phyloP scores from a whole-genome alignment of 768 basidiomycete genomes.

The Kwoniella botswanensis region DNA sequence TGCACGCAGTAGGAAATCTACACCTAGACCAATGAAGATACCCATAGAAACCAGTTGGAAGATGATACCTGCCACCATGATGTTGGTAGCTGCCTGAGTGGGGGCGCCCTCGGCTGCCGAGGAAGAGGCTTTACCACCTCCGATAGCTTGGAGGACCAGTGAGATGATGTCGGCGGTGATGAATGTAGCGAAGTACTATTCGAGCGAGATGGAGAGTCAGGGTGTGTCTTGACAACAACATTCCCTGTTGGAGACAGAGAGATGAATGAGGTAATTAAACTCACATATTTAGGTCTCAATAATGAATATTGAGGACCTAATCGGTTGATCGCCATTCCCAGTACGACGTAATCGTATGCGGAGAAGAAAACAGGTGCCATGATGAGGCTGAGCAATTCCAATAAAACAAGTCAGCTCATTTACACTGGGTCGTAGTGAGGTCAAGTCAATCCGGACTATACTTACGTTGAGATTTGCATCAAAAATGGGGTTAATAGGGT shows the following conservation, averaged over 20 bases:
- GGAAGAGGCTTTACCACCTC: slow-evolving; percentile 44
- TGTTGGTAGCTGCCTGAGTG: slow-evolving; percentile 50
- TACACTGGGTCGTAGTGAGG: neutral
- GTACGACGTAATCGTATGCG: slow-evolving; percentile 43
- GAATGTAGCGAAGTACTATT: slow-evolving; percentile 54
- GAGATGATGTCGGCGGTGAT: slow-evolving; percentile 52
- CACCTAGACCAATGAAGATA: slow-evolving; percentile 45
- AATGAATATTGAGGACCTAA: slow-evolving; percentile 38
- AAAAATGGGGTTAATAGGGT: slow-evolving; percentile 47
- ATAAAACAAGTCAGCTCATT: slow-evolving; percentile 12
- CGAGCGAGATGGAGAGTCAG: neutral
- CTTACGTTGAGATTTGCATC: slow-evolving; percentile 52
- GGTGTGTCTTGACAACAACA: neutral
- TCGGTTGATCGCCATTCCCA: slow-evolving; percentile 44
- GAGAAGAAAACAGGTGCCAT: slow-evolving; percentile 55
- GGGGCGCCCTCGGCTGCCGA: slow-evolving; percentile 39
- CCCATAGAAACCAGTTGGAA: slow-evolving; percentile 56
- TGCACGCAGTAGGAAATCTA: slow-evolving; percentile 52
- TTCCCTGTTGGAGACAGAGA: neutral
- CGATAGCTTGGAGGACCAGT: slow-evolving; percentile 55
- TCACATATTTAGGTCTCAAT: slow-evolving; percentile 27
- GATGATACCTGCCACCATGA: slow-evolving; percentile 58
- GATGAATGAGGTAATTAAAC: neutral
- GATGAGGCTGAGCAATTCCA: slow-evolving; percentile 33
- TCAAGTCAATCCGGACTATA: neutral